Percentiles rank a stretch among this genome's conserved stretches.
These are phyloP conservation scores for Talaromyces islandicus DNA, from an alignment of 2,329 filamentous ascomycete species.

Conservation along the genomic window DNA sequence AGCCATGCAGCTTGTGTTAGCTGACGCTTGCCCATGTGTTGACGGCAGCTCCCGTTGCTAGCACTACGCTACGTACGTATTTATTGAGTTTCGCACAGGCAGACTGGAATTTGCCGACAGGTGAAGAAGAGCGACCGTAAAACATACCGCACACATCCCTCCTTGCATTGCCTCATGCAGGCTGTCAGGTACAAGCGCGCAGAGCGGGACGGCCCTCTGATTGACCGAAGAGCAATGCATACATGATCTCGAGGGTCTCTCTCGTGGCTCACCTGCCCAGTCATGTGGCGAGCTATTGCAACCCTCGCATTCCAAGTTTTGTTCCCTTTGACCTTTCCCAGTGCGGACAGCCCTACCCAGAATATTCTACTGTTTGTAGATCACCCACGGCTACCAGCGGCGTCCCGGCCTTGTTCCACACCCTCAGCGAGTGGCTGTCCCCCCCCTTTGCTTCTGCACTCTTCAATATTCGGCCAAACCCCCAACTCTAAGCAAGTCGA, in stretches of 20 bases:
- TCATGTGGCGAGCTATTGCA: slow-evolving; percentile 10
- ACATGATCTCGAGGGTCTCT: slow-evolving; percentile 8
- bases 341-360: slow-evolving; percentile 1
- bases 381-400: neutral
- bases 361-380: neutral
- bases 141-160: neutral
- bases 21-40: neutral
- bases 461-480: neutral
- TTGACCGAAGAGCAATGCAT: neutral
- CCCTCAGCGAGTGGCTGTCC: neutral
- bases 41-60: neutral
- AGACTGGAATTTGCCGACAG: neutral
- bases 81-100: neutral
- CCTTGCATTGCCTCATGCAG: slow-evolving; percentile 3
- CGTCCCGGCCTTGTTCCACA: neutral
- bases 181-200: slow-evolving; percentile 8
- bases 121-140: neutral
- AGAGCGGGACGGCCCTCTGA: neutral
- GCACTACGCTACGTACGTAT: neutral
- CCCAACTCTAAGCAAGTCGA: neutral
- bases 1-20: neutral
- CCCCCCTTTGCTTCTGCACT: neutral
- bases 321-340: neutral
- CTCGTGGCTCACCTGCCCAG: slow-evolving; percentile 3
- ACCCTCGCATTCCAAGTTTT: slow-evolving; percentile 11